Conservation (phyloP, 1,139 yeast genomes). For the Sugiyamaella castrensis region DNA sequence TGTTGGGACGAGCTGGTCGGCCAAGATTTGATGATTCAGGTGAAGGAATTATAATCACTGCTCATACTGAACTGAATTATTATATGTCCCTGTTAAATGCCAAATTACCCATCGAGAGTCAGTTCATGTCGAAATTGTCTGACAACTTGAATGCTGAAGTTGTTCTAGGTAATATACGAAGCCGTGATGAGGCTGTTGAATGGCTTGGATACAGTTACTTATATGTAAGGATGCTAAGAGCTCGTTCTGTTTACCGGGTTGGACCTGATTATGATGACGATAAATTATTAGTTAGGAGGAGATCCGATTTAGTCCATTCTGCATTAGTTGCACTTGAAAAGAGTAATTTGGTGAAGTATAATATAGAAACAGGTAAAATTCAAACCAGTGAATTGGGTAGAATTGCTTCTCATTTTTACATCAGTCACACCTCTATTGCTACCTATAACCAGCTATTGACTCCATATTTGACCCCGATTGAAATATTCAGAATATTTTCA, state of each 20-base stretch:
- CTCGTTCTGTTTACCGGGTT: conserved; percentile 74
- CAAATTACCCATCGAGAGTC: conserved; percentile 91
- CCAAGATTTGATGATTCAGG: conserved; percentile 92
- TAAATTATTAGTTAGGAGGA: conserved; percentile 45
- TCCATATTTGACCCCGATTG: conserved; percentile 67
- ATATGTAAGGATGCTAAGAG: conserved; percentile 71
- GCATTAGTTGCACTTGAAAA: conserved; percentile 61
- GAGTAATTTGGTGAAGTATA: conserved; percentile 59
- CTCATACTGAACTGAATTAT: conserved; percentile 81
- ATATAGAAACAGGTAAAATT: conserved; percentile 46
- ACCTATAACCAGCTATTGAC: conserved; percentile 57
- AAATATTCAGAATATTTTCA: conserved; percentile 72
- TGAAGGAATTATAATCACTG: conserved; percentile 89
- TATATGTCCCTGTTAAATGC: conserved; percentile 86
- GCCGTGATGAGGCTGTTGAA: conserved; percentile 61
- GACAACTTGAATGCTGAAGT: conserved; percentile 87
- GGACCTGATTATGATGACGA: conserved; percentile 48
- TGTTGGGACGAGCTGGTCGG: conserved; percentile 96
- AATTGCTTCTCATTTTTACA: conserved; percentile 85
- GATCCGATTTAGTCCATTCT: conserved; percentile 71
- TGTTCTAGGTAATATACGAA: conserved; percentile 63
- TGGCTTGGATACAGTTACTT: conserved; percentile 85
- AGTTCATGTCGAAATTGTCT: conserved; percentile 63
- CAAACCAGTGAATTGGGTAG: conserved; percentile 74
- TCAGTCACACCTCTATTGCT: conserved; percentile 66